These are phyloP conservation scores for Schizonepeta tenuifolia DNA, from an alignment of 257 asterid genomes.

Conservation along the genomic window DNA sequence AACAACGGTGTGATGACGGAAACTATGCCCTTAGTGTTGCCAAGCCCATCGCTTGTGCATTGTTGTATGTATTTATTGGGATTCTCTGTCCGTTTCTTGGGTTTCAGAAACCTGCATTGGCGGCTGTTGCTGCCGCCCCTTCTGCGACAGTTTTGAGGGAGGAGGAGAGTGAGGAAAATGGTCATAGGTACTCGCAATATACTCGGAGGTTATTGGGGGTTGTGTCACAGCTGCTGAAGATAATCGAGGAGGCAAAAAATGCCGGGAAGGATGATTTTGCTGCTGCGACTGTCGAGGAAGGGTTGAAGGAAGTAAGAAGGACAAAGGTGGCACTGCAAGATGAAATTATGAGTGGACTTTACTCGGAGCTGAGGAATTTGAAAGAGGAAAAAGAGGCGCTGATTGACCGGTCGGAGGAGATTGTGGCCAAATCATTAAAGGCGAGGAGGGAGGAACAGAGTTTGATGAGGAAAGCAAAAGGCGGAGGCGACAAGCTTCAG, in stretches of 20 bases:
- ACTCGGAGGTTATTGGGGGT: constrained; percentile 61
- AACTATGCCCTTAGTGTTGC: constrained; percentile 40
- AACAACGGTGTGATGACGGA: constrained; percentile 38
- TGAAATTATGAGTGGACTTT: constrained; percentile 63
- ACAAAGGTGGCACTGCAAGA: constrained; percentile 59
- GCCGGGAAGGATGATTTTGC: constrained; percentile 40
- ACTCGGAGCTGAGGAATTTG: constrained; percentile 58
- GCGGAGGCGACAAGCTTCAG: constrained; percentile 43
- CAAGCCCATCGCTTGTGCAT: constrained; percentile 63
- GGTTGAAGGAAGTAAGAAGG: constrained; percentile 59
- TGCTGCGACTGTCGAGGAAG: constrained; percentile 42
- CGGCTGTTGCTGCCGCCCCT: constrained; percentile 52
- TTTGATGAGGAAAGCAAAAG: constrained; percentile 47
- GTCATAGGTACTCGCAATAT: constrained; percentile 64
- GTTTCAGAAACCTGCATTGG: constrained; percentile 45
- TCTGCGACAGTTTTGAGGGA: constrained; percentile 25
- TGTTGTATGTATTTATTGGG: constrained; percentile 54
- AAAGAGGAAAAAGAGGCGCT: constrained; percentile 48
- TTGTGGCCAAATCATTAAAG: constrained; percentile 41
- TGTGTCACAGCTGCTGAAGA: constrained; percentile 53
- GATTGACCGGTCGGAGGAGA: constrained; percentile 41
- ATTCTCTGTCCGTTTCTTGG: constrained; percentile 56
- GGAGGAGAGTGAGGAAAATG: constrained; percentile 39
- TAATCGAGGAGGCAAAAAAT: constrained; percentile 57
- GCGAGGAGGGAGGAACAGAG: constrained; percentile 53